phyloP scores from a whole-genome alignment of 1,139 yeast species.

The Saccharomyces hybrid region DNA sequence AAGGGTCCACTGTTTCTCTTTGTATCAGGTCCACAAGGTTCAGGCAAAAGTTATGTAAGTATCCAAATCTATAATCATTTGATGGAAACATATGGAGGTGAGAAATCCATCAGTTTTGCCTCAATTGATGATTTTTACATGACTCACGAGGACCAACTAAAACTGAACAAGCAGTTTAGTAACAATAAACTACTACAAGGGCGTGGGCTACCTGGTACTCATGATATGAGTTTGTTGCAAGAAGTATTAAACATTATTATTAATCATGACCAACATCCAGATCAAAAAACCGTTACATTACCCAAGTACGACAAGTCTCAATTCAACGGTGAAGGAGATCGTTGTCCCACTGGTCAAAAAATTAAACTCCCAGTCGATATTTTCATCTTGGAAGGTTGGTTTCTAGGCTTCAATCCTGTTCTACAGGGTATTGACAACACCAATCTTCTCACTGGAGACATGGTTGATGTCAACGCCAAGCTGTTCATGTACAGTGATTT shows the following conservation, averaged over 20 bases:
- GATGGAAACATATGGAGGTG: constrained; percentile 33
- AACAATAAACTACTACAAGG: constrained; percentile 60
- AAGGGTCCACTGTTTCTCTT: constrained; percentile 53
- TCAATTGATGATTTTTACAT: constrained; percentile 86
- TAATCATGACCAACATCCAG: constrained; percentile 1
- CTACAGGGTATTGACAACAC: constrained; percentile 22
- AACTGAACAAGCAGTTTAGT: constrained; percentile 36
- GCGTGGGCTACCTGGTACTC: constrained; percentile 92
- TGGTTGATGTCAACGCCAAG: constrained; percentile 43
- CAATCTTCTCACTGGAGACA: constrained; percentile 17
- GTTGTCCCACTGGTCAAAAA: constrained; percentile 35
- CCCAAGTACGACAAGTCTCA: constrained; percentile 78
- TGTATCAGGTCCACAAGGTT: constrained; percentile 85
- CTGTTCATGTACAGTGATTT: constrained; percentile 45
- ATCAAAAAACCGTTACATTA: constrained; percentile 18
- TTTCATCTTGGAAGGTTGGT: constrained; percentile 89
- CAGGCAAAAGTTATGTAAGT: constrained; percentile 76
- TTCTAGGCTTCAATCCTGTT: constrained; percentile 62
- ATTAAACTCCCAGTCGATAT: constrained; percentile 46
- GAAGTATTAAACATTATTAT: constrained; percentile 27
- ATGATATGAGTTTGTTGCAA: constrained; percentile 46
- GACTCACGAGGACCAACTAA: constrained; percentile 51
- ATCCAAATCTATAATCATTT: constrained; percentile 32
- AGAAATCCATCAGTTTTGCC: constrained; percentile 41
- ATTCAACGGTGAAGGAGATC: constrained; percentile 72